Percentiles rank a stretch among this genome's conserved stretches.
phyloP scores from a whole-genome alignment of 768 basidiomycete genomes.

The Panellus pusillus region DNA sequence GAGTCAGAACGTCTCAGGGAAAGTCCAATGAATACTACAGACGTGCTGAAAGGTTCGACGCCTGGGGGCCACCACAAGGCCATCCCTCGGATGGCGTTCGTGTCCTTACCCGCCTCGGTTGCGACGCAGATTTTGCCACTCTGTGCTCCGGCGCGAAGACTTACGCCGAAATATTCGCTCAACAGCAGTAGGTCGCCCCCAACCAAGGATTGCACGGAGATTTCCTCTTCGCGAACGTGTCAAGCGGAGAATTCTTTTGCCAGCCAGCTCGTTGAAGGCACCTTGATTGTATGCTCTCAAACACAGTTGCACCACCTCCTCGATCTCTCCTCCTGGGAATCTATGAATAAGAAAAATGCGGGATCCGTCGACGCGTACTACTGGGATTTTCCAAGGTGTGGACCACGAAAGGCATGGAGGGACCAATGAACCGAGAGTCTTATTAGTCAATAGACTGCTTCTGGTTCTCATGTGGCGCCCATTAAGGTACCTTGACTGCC shows the following conservation, averaged over 20 bases:
- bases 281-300: constrained; percentile 9
- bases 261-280: neutral
- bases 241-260: neutral
- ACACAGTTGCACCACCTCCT: constrained; percentile 14
- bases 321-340: constrained; percentile 12
- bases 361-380: neutral
- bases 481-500: constrained; percentile 11
- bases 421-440: too few species aligned
- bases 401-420: constrained; percentile 8
- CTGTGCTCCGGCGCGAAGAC: constrained; percentile 13
- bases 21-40: neutral
- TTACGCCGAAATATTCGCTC: constrained; percentile 11
- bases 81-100: constrained; percentile 15
- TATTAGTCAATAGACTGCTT: neutral
- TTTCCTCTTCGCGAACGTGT: constrained; percentile 3
- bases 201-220: constrained; percentile 7
- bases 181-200: constrained; percentile 14
- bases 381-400: constrained; percentile 9
- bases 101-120: constrained; percentile 14
- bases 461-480: constrained; percentile 10
- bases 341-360: neutral
- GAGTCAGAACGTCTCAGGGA: neutral
- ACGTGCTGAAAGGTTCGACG: constrained; percentile 21
- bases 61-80: constrained; percentile 22
- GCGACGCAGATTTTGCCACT: constrained; percentile 15